Conservation (phyloP, 768 basidiomycete species). For the Leccinum boreale region DNA sequence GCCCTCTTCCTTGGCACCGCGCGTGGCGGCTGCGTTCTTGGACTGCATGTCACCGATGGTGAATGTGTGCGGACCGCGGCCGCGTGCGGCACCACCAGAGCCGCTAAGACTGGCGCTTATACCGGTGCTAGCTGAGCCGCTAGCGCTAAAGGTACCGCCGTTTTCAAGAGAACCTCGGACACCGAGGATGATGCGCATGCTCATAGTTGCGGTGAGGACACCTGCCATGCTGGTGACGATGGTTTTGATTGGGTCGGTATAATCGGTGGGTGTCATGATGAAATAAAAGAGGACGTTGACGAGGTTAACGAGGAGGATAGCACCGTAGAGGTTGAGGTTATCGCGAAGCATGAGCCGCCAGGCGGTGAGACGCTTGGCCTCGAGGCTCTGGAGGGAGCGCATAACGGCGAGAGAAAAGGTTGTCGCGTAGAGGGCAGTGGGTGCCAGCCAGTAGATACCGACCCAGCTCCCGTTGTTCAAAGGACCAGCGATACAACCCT, state of each 20-base stretch:
- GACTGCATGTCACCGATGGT: conserved; percentile 54
- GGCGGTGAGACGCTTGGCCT: conserved; percentile 49
- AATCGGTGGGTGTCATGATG: conserved; percentile 63
- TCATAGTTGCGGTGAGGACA: conserved; percentile 85
- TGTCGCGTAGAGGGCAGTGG: conserved; percentile 59
- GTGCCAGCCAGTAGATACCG: conserved; percentile 80
- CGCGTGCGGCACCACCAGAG: conserved; percentile 25
- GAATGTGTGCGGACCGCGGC: conserved; percentile 26
- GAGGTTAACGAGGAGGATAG: conserved; percentile 78
- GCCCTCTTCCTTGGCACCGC: conserved; percentile 38
- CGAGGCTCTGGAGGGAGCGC: conserved; percentile 24
- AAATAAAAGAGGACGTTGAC: conserved; percentile 88
- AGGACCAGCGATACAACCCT: conserved; percentile 86
- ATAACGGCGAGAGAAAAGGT: conserved; percentile 25
- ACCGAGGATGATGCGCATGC: conserved; percentile 79
- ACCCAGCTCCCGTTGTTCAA: conserved; percentile 65
- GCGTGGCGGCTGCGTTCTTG: conserved; percentile 46
- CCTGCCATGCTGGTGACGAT: conserved; percentile 85
- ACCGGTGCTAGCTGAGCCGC: conserved; percentile 42
- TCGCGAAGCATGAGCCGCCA: conserved; percentile 93
- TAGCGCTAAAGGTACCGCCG: conserved; percentile 69
- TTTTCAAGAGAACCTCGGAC: conserved; percentile 71
- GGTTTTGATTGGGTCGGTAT: conserved; percentile 69
- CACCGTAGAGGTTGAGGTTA: conserved; percentile 81
- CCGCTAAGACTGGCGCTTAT: conserved; percentile 40